Conservation (phyloP, 805 yeast genomes). For the Cyberlindnera japonica region DNA sequence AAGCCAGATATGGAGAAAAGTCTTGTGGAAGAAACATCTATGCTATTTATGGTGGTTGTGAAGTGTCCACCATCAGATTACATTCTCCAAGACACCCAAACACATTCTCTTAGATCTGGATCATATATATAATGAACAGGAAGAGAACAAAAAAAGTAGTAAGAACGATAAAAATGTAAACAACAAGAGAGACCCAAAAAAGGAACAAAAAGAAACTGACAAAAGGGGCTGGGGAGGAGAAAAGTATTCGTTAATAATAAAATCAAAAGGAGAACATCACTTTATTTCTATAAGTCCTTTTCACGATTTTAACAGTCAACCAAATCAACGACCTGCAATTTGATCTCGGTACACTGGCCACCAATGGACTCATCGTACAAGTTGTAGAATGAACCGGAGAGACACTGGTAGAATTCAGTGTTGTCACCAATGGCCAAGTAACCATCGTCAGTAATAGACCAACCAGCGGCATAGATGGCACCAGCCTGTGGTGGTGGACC, state of each 20-base stretch:
- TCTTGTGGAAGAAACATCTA: no score
- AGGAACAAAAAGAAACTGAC: no score
- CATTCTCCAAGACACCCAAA: no score
- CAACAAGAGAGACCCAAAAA: no score
- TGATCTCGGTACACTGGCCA: slow-evolving; percentile 58
- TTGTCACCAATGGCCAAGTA: slow-evolving; percentile 59
- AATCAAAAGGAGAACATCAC: background rate
- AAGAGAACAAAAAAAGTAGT: no score
- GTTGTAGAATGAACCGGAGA: slow-evolving; percentile 76
- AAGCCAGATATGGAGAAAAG: no score
- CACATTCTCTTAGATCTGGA: no score
- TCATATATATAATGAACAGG: no score
- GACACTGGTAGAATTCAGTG: slow-evolving; percentile 67
- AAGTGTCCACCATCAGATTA: no score
- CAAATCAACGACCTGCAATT: slow-evolving; percentile 54
- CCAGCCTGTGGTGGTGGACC: slow-evolving; percentile 87
- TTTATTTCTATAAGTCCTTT: background rate
- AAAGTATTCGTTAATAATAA: background rate
- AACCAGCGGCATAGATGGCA: slow-evolving; percentile 66
- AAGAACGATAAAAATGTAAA: no score
- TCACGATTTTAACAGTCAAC: slow-evolving; percentile 40
- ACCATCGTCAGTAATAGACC: slow-evolving; percentile 53
- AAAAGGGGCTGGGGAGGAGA: no score
- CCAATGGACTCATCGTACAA: slow-evolving; percentile 64
- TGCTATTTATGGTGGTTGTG: no score